Base-by-base conservation (phyloP, 441 rosid genomes). In the Aleurites moluccanus region DNA sequence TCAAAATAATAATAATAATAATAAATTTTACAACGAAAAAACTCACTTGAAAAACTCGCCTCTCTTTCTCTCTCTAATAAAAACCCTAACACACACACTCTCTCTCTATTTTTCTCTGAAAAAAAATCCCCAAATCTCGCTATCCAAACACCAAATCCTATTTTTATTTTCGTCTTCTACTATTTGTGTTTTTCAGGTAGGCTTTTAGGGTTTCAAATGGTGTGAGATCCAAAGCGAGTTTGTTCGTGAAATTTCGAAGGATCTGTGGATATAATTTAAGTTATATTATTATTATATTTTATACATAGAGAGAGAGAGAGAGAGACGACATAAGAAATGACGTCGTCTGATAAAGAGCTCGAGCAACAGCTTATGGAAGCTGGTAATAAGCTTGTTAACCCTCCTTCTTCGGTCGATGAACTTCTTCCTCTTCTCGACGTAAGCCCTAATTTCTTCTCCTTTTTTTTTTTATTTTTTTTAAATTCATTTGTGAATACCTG, bases 351-450 rank as follows among this genome's bases (percentile, higher is more conserved):
- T 71, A 85, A 80, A 69, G 96, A 89, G 85, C 84, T 91, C 13
- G 93, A 92, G 76, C 87, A 83, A 28, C 93, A 87, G 90, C 89
- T 96, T 72, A 10, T 74, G 78, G 92, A 91, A 74, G 90, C 97
- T 44, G 98, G 95, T 33, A 86, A 80, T 45, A 90, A 73, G 86
- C 97, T 96, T 68, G 40, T 81, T 60, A 81, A 86, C 69, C 94
- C 91, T 65, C 90, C 97, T 65, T 55, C 89, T 63, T 81, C 90
- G 3, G 86, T 87, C 40, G 93, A 88, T 33, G 94, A 91, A 53
- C 94, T 96, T 77, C 93, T 94, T 79, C 75, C 84, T 75, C 91
- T 96, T 69, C 97, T 96, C n/a, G 96, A 96, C 64, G 99, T 96
- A 82, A 86, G 92, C 81, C 64, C 80, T 55, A 74, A 67, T 70